Percentiles rank a stretch among this genome's conserved stretches.
Conservation (phyloP, 2,329 filamentous ascomycete species). For the Claviceps sp. region DNA sequence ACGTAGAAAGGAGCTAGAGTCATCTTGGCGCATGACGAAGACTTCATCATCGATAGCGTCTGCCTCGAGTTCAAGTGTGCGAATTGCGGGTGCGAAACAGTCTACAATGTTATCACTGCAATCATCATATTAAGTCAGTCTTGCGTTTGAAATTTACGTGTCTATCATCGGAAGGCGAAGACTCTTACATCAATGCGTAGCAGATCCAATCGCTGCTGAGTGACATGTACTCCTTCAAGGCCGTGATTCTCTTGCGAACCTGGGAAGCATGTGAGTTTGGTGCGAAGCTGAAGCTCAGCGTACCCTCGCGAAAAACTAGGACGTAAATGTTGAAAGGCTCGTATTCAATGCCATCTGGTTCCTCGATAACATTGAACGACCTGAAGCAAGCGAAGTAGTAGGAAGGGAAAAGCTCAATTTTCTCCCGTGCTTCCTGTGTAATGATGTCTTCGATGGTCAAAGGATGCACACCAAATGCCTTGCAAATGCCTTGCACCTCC, state of each 20-base stretch:
- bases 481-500: constrained; percentile 77
- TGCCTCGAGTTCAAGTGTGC: constrained; percentile 73
- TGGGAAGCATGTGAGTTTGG: constrained; percentile 78
- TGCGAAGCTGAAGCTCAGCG: constrained; percentile 86
- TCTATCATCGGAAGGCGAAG: neutral
- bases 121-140: neutral
- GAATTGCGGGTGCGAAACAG: constrained; percentile 81
- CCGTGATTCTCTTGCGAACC: constrained; percentile 81
- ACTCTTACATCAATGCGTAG: constrained; percentile 81
- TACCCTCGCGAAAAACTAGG: constrained; percentile 89
- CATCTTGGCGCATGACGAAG: constrained; percentile 80
- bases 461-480: constrained; percentile 90
- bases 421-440: constrained; percentile 90
- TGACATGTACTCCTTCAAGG: constrained; percentile 87
- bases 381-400: constrained; percentile 99
- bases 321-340: constrained; percentile 96
- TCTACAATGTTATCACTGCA: constrained; percentile 88
- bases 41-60: constrained; percentile 93
- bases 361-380: constrained; percentile 70
- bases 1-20: constrained; percentile 75
- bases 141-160: neutral
- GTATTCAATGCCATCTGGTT: constrained; percentile 69
- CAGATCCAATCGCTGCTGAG: constrained; percentile 97
- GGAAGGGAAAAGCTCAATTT: constrained; percentile 92
- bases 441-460: constrained; percentile 93